Percentiles rank a stretch among this genome's conserved stretches.
Conservation (phyloP, 495 filamentous ascomycete species). For the Hypoxylon crocopeplum region DNA sequence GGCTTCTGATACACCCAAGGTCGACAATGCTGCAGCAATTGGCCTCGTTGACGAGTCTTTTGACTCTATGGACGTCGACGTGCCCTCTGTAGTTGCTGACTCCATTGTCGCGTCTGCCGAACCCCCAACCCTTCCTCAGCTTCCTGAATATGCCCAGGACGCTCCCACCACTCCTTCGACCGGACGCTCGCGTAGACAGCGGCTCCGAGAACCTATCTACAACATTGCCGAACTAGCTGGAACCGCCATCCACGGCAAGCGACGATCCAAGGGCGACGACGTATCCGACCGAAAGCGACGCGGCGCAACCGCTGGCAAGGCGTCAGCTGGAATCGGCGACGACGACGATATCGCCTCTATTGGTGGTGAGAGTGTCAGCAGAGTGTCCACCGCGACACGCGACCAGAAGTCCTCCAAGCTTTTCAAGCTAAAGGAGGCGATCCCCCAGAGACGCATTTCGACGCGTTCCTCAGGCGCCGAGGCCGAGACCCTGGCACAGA, state of each 20-base stretch:
- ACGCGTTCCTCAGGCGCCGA: constrained; percentile 54
- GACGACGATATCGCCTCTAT: constrained; percentile 24
- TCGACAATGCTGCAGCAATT: constrained; percentile 31
- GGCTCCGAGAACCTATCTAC: constrained; percentile 57
- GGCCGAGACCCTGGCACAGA: constrained; percentile 53
- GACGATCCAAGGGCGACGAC: constrained; percentile 47
- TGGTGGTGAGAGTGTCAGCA: not conserved
- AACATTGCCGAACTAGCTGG: constrained; percentile 61
- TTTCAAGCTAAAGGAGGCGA: constrained; percentile 43
- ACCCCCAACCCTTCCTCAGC: not conserved
- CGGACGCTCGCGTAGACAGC: constrained; percentile 52
- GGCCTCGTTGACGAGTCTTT: constrained; percentile 20
- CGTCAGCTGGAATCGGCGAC: constrained; percentile 23
- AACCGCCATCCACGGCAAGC: constrained; percentile 52
- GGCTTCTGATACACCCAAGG: constrained; percentile 48
- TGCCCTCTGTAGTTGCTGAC: constrained; percentile 41
- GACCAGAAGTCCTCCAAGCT: constrained; percentile 34
- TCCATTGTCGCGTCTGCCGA: constrained; percentile 47
- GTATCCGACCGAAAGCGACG: constrained; percentile 47
- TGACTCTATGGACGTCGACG: constrained; percentile 32
- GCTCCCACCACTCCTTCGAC: constrained; percentile 26
- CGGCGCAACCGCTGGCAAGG: constrained; percentile 49
- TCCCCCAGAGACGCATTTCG: constrained; percentile 45
- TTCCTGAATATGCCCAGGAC: constrained; percentile 1
- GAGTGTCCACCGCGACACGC: not conserved